Evolutionary conservation across 2,329 filamentous ascomycete genomes (phyloP).

Genomic region (Stemphylium beticola): DNA sequence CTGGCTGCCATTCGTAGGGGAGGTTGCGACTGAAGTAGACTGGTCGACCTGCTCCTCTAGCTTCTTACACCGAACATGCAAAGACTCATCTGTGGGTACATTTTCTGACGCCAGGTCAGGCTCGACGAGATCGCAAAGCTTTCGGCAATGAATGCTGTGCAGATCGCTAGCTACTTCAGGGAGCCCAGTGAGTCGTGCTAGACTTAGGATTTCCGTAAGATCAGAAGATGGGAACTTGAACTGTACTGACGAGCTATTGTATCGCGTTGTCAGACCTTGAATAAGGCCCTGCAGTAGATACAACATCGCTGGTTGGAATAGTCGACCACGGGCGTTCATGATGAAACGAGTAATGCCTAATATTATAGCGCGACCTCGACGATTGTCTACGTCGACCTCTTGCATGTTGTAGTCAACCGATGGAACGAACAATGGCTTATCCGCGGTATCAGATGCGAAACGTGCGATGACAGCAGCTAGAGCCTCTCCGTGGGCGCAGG

Average conservation of each 20-base stretch:
- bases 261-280: constrained; percentile 34
- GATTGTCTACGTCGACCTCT: constrained; percentile 6
- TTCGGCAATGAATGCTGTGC: constrained; percentile 36
- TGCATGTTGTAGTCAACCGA: neutral
- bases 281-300: constrained; percentile 54
- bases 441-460: constrained; percentile 30
- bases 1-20: neutral
- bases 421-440: neutral
- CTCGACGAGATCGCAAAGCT: constrained; percentile 29
- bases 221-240: constrained; percentile 17
- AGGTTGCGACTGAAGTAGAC: neutral
- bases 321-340: constrained; percentile 39
- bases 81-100: constrained; percentile 26
- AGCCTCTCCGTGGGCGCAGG: constrained; percentile 51
- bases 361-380: constrained; percentile 29
- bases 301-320: constrained; percentile 52
- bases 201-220: constrained; percentile 42
- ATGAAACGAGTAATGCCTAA: constrained; percentile 45
- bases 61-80: constrained; percentile 18
- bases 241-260: neutral
- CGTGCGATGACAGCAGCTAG: constrained; percentile 46
- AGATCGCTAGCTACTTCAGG: constrained; percentile 54
- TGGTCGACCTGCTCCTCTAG: constrained; percentile 7
- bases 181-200: constrained; percentile 48
- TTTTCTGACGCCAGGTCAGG: constrained; percentile 1